These are phyloP conservation scores for Hirschioporus abietinus DNA, from an alignment of 768 basidiomycete species.

Conservation along the genomic window DNA sequence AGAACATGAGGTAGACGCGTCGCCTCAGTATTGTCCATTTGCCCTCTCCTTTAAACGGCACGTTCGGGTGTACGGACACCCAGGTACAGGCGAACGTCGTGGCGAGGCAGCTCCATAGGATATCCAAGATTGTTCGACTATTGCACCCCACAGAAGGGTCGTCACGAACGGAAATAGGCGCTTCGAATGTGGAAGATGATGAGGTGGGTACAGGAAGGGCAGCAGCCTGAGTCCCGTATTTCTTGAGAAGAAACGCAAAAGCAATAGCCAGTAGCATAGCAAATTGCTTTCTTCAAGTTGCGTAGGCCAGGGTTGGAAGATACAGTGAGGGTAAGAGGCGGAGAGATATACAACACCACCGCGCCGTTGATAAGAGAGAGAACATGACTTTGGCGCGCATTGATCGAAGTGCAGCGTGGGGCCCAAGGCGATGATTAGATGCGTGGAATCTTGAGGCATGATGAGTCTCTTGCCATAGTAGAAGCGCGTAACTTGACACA, in stretches of 20 bases:
- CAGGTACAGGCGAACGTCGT: slow-evolving; percentile 27
- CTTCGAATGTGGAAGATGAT: not conserved
- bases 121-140: slow-evolving; percentile 8
- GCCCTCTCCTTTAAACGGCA: slow-evolving; percentile 17
- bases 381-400: too few relatives aligned
- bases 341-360: too few relatives aligned
- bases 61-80: slow-evolving; percentile 26
- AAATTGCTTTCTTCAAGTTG: too few relatives aligned
- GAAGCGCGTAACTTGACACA: too few relatives aligned
- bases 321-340: too few relatives aligned
- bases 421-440: too few relatives aligned
- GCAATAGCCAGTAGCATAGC: not conserved
- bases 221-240: not conserved
- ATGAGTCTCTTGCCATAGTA: too few relatives aligned
- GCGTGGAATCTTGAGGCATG: too few relatives aligned
- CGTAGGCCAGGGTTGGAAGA: too few relatives aligned
- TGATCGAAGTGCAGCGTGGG: too few relatives aligned
- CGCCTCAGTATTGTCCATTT: not conserved
- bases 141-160: not conserved
- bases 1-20: slow-evolving; percentile 17
- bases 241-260: not conserved
- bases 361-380: too few relatives aligned
- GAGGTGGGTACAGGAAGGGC: not conserved
- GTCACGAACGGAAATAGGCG: not conserved
- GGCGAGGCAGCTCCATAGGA: slow-evolving; percentile 23